Evolutionary conservation across 208 protist species (phyloP), one percentile per base, ranked within the genome.

Genomic region (Endotrypanum monterogeii): DNA sequence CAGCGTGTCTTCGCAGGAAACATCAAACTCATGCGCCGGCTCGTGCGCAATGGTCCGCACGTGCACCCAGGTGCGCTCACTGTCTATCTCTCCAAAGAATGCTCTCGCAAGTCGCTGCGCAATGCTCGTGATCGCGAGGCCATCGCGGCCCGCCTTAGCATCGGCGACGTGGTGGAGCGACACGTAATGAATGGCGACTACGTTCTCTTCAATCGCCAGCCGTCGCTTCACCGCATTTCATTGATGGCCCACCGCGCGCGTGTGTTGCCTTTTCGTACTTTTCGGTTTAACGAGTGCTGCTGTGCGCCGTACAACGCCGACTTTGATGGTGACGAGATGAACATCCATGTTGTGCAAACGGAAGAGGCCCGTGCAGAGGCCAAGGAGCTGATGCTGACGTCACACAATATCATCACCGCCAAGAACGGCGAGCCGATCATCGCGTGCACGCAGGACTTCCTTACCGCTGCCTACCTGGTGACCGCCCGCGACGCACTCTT

Each of bases 271-370:
- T 99, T 94, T 85, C 88, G 98, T 51, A 99, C 99, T 2, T 99
- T 99, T 60, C 92, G 99, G 55, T 99, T 99, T 85, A 99, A 99
- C 89, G 98, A 99, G 80, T 99, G 98, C 89, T 98, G 95, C 72
- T 99, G 98, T 78, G 88, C 95, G 37, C 99, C 99, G 54, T 99
- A 99, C 93, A 99, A 99, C 89, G 99, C 99, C 20, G 99, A 99
- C 84, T 99, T 99, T 85, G 99, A 99, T 84, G 98, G 98, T 25
- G 99, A 99, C 90, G 99, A 99, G 87, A 99, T 99, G 99, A 99
- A 99, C 83, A 78, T 99, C 16, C 99, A 99, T 84, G 73, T 99
- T 65, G 99, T 99, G 58, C 99, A 99, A 86, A 99, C 98, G 0
- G 92, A 99, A 72, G 99, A 99, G 83, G 99, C 99, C 23, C 90